Evolutionary conservation across 345 rosid species (phyloP).

Genomic region (Fremontodendron californicum): DNA sequence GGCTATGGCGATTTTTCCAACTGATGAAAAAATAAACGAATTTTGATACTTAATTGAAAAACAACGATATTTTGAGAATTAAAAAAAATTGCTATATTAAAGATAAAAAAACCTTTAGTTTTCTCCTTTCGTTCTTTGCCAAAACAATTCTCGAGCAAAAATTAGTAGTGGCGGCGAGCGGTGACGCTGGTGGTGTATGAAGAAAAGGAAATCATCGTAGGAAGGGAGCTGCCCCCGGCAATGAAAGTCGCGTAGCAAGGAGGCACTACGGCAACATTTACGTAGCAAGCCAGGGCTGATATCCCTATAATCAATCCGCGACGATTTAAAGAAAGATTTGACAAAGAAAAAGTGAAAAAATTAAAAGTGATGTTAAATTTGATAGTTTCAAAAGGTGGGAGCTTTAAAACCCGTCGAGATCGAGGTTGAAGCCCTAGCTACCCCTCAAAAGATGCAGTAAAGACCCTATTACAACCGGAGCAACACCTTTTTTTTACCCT

Average conservation of each 20-base stretch:
- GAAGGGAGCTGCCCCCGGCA: conserved; percentile 51
- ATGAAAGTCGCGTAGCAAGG: conserved; percentile 42
- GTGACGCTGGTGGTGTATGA: too few relatives aligned
- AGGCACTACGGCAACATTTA: conserved; percentile 69
- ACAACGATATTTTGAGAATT: too few relatives aligned
- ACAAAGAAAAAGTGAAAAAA: conserved; percentile 2
- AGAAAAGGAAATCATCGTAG: conserved; percentile 29
- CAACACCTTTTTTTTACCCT: conserved; percentile 39
- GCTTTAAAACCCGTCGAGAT: conserved; percentile 99
- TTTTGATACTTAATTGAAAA: too few relatives aligned
- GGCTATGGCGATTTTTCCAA: too few relatives aligned
- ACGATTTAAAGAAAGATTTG: conserved; percentile 15
- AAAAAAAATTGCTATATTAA: too few relatives aligned
- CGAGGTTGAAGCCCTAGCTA: conserved; percentile 99
- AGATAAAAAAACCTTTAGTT: too few relatives aligned
- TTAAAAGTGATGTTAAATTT: conserved; percentile 13
- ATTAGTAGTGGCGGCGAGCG: conserved; percentile 7
- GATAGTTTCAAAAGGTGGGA: conserved; percentile 59
- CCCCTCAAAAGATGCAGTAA: conserved; percentile 92
- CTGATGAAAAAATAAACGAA: too few relatives aligned
- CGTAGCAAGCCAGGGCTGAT: conserved; percentile 77
- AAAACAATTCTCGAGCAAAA: too few relatives aligned
- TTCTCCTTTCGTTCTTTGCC: too few relatives aligned
- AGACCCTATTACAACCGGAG: conserved; percentile 44
- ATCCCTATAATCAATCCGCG: conserved; percentile 44